phyloP scores from a whole-genome alignment of 2,329 filamentous ascomycete genomes.

The Aspergillus quadrilineatus region DNA sequence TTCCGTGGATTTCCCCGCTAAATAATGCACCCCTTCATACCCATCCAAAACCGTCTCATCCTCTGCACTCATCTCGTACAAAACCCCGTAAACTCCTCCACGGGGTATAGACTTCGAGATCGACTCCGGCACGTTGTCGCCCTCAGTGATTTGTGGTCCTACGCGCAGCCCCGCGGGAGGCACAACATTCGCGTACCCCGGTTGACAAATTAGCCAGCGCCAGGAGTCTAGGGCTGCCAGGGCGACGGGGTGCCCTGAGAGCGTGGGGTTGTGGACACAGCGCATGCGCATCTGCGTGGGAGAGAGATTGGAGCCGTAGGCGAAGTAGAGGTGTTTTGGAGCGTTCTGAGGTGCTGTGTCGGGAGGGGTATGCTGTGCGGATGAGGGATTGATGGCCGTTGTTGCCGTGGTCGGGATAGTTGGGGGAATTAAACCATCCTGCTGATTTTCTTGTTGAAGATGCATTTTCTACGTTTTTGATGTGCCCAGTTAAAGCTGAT shows the following conservation, averaged over 20 bases:
- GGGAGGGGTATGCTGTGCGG: background rate
- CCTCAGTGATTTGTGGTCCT: constrained; percentile 20
- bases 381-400: background rate
- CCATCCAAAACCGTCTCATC: constrained; percentile 40
- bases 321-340: constrained; percentile 41
- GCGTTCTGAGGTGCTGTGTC: constrained; percentile 1
- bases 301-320: constrained; percentile 47
- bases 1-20: constrained; percentile 12
- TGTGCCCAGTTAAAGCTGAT: too few relatives aligned
- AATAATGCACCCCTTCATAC: constrained; percentile 39
- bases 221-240: constrained; percentile 40
- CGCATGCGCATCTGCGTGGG: constrained; percentile 42
- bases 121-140: constrained; percentile 18
- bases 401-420: background rate
- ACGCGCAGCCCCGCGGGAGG: constrained; percentile 27
- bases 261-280: constrained; percentile 32
- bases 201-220: constrained; percentile 44
- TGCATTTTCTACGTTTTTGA: constrained; percentile 6
- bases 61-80: constrained; percentile 41
- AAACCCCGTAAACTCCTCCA: constrained; percentile 38
- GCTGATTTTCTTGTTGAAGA: constrained; percentile 5
- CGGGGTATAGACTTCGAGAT: constrained; percentile 19
- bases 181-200: constrained; percentile 45
- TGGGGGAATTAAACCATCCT: background rate
- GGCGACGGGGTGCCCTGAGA: constrained; percentile 38